Percentiles rank a stretch among this genome's conserved stretches.
These are phyloP conservation scores for Ceratobasidium sp. DNA, from an alignment of 1,284 basidiomycete species.

Conservation along the genomic window DNA sequence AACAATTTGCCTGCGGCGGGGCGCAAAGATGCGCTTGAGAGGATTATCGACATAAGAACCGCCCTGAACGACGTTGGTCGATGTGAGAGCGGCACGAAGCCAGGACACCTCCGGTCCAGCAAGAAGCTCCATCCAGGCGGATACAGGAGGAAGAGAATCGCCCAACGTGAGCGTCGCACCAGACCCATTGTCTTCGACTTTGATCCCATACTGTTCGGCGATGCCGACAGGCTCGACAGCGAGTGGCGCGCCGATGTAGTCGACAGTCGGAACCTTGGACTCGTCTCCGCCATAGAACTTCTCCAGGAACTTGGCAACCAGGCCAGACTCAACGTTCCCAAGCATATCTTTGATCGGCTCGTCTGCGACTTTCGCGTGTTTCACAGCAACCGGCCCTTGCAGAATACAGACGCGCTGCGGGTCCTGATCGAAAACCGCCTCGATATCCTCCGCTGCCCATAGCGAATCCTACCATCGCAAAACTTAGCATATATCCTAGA, in stretches of 20 bases:
- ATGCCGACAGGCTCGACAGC: slow-evolving; percentile 60
- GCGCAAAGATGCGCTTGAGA: slow-evolving; percentile 87
- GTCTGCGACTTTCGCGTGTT: slow-evolving; percentile 89
- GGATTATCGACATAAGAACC: slow-evolving; percentile 90
- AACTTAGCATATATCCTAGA: slow-evolving; percentile 50
- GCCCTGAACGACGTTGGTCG: slow-evolving; percentile 88
- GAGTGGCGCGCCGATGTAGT: slow-evolving; percentile 81
- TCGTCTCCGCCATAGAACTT: slow-evolving; percentile 85
- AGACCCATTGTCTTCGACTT: slow-evolving; percentile 63
- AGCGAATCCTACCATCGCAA: slow-evolving; percentile 90
- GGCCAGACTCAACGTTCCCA: slow-evolving; percentile 84
- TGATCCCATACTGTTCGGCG: slow-evolving; percentile 61
- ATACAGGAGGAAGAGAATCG: slow-evolving; percentile 68
- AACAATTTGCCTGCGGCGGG: slow-evolving; percentile 84
- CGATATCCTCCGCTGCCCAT: slow-evolving; percentile 98
- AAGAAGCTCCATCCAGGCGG: slow-evolving; percentile 87
- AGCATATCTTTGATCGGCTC: slow-evolving; percentile 95
- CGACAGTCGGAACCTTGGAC: slow-evolving; percentile 83
- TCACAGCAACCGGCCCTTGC: slow-evolving; percentile 95
- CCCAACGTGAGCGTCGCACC: slow-evolving; percentile 73
- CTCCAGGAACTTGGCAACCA: slow-evolving; percentile 87
- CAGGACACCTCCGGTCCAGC: slow-evolving; percentile 87
- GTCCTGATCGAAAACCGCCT: slow-evolving; percentile 98
- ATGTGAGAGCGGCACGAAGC: slow-evolving; percentile 89
- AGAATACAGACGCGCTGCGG: slow-evolving; percentile 98